Base-by-base conservation (phyloP, 352 stramenopile genomes). In the Elongisporangium senticosum region DNA sequence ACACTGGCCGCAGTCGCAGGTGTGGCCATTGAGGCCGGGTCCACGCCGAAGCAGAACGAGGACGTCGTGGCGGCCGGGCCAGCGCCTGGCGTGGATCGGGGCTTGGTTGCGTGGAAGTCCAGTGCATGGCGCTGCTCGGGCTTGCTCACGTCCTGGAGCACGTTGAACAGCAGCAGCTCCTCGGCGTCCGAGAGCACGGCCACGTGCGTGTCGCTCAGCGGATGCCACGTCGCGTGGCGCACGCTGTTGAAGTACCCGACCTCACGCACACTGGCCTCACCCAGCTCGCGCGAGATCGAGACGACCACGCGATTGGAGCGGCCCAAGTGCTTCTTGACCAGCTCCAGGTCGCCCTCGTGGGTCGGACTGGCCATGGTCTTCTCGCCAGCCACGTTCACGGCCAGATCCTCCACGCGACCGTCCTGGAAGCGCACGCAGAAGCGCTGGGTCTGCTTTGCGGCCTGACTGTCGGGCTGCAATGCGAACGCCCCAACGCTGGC, bases 171-270 rank as follows among this genome's bases (percentile, higher is more conserved):
- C 21, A 69, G 65, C n/a, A 93, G 56, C 62, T 93, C 84, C 47
- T 93, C 84, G 0, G 73, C 77, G 56, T 90, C 82, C 22, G 78
- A 89, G 24, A 93, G 69, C 55, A 88, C 75, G 20, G 86, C 77
- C n/a, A 92, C 19, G 54, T 93, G 84, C 26, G 56, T 63, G 66
- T 89, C 77, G 56, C 82, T 90, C 10, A 90, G 72, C 20, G 82
- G 76, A 49, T 93, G 82, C 84, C 84, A 93, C 24, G 72, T 65
- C 1, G 68, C 79, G 48, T 91, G 75, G 23, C 67, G 61, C 48
- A 89, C 75, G 49, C 61, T 74, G 21, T 67, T 64, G 48, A 89
- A 87, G 62, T 79, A 84, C 1, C 81, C 81, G 20, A 91, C 65
- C 23, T 77, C 53, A 19, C 76, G 74, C 40, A 91, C 73, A 8